A percentile compares a stretch with the other conserved stretches of the same genome.
These are phyloP conservation scores for Hymenoscyphus fraxineus DNA, from an alignment of 2,329 filamentous ascomycete genomes.

Conservation along the genomic window DNA sequence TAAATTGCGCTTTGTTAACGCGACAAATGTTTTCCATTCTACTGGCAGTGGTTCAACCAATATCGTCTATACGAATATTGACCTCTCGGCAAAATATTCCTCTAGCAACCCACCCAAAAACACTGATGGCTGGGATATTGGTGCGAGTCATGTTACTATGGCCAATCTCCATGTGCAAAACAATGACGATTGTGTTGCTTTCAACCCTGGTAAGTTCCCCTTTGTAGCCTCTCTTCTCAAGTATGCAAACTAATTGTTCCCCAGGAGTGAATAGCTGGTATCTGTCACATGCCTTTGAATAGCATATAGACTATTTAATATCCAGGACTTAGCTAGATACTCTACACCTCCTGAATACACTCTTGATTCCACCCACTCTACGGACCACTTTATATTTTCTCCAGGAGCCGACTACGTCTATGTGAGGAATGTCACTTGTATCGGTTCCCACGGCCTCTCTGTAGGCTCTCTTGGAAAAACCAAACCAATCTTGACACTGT, in stretches of 20 bases:
- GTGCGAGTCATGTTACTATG: constrained; percentile 46
- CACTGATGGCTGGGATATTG: constrained; percentile 52
- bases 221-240: background rate
- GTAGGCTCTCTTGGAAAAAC: constrained; percentile 44
- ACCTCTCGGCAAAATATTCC: constrained; percentile 39
- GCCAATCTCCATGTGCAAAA: constrained; percentile 48
- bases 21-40: constrained; percentile 44
- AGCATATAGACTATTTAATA: too few species aligned
- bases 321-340: too few species aligned
- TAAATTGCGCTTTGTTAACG: constrained; percentile 40
- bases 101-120: constrained; percentile 44
- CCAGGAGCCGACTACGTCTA: constrained; percentile 44
- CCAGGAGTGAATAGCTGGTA: too few species aligned
- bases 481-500: constrained; percentile 39
- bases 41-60: constrained; percentile 37
- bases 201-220: constrained; percentile 42
- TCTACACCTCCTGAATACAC: too few species aligned
- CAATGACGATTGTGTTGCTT: constrained; percentile 56
- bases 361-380: too few species aligned
- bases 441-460: constrained; percentile 45
- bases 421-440: constrained; percentile 42
- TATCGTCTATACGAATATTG: constrained; percentile 38
- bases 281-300: too few species aligned
- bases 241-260: background rate
- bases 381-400: too few species aligned